Evolutionary conservation across 306 rosid species (phyloP), one percentile per base, ranked within the genome.

Genomic region (Ceratonia siliqua): DNA sequence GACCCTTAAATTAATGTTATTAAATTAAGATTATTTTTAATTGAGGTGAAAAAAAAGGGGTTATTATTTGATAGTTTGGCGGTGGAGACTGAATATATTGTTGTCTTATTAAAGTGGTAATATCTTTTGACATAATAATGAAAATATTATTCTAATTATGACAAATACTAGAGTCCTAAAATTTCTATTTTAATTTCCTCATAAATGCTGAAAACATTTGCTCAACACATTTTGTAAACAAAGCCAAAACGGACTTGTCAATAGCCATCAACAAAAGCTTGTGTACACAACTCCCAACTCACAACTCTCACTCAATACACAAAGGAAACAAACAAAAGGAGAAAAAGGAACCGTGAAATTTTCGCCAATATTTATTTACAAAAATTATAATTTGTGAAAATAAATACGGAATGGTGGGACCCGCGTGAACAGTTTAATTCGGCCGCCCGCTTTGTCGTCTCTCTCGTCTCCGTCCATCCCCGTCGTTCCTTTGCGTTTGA

Each of bases 401-500:
- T 12, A 17, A 49, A 48, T 24, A 39, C 8, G 32, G 66, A 53
- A 24, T 0, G 22, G 85, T 80, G 78, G 97, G 93, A 49, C 96
- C 95, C 86, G 30, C 15, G 1, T 79, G 15, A 79, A 91, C 87
- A 88, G 96, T 88, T 80, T 63, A 84, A 84, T 82, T 85, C 89
- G 86, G 91, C 95, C 89, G 93, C 92, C 87, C 65, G 87, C 84
- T 90, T 90, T 94, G 97, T 94, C 99, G 93, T 90, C 89, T 92
- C 91, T 68, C 61, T 87, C 87, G 93, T 82, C 91, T 84, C 87
- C 92, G 92, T 88, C 76, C 96, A 78, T 82, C 90, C 65, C 83
- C 95, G 85, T 81, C 85, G 86, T 77, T 78, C 73, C 78, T 70
- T 79, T 79, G 76, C 74, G 76, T 84, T 86, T 86, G 89, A 78